Conservation (phyloP, 192 early-diverging fungal genomes). For the Podochytrium sp. region DNA sequence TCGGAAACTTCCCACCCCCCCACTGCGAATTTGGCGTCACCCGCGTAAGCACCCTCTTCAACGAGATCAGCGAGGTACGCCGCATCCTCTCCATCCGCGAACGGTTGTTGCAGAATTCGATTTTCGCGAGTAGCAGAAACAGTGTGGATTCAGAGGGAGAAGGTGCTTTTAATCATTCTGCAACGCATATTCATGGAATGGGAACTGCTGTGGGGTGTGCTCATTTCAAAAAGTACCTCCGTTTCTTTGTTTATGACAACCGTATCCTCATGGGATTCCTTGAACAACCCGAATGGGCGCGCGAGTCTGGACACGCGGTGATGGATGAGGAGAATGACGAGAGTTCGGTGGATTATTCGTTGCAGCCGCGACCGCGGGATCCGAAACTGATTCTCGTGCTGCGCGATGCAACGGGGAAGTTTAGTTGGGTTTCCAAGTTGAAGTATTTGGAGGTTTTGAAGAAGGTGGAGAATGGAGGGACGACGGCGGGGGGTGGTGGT, state of each 20-base stretch:
- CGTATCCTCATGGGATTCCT: slow-evolving; percentile 69
- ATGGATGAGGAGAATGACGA: background rate
- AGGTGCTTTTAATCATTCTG: background rate
- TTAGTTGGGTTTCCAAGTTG: slow-evolving; percentile 66
- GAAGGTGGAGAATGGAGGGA: background rate
- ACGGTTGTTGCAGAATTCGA: background rate
- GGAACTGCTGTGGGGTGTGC: too few species aligned
- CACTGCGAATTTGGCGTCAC: slow-evolving; percentile 65
- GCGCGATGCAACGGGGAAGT: slow-evolving; percentile 73
- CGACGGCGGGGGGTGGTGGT: background rate
- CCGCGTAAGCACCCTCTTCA: slow-evolving; percentile 63
- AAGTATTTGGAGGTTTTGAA: slow-evolving; percentile 42
- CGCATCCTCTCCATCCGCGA: slow-evolving; percentile 27
- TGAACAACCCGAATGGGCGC: slow-evolving; percentile 57
- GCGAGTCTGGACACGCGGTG: background rate
- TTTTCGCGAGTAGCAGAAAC: background rate
- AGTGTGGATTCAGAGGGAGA: background rate
- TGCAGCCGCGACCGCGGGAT: background rate
- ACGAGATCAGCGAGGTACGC: slow-evolving; percentile 54
- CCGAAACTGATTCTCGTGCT: slow-evolving; percentile 64
- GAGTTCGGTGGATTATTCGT: background rate
- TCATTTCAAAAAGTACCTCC: slow-evolving; percentile 49
- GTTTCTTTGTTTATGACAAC: slow-evolving; percentile 73
- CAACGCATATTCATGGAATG: background rate
- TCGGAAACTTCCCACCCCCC: slow-evolving; percentile 72